phyloP scores from a whole-genome alignment of 257 asterid genomes.

The Craterostigma plantagineum region DNA sequence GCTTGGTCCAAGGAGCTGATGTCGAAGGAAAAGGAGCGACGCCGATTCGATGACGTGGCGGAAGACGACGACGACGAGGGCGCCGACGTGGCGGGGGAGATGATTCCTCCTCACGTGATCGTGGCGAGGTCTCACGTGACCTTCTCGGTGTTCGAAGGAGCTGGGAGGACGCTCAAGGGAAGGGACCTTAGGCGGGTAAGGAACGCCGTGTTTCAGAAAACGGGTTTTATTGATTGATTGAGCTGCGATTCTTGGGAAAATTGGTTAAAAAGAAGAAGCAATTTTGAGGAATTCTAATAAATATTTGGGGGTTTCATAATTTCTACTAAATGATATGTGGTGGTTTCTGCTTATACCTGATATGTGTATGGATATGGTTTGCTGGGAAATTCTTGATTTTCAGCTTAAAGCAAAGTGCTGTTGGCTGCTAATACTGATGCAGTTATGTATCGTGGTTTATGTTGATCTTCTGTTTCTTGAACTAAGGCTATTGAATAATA shows the following conservation, averaged over 20 bases:
- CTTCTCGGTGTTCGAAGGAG: conserved; percentile 83
- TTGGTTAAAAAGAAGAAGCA: no score
- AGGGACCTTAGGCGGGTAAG: conserved; percentile 69
- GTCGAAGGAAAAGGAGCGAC: conserved; percentile 20
- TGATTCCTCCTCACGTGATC: conserved; percentile 93
- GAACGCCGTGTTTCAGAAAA: conserved; percentile 73
- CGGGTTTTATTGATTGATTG: conserved; percentile 87
- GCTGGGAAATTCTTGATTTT: no score
- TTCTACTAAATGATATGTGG: no score
- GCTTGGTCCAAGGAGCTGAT: conserved; percentile 31
- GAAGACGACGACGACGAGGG: conserved; percentile 10
- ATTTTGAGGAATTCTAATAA: no score
- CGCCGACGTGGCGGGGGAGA: conserved; percentile 25
- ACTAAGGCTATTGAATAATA: no score
- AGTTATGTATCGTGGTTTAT: no score
- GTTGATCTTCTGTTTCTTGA: no score
- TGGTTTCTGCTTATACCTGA: no score
- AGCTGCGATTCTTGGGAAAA: not conserved
- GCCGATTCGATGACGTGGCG: conserved; percentile 22
- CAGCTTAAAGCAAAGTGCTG: no score
- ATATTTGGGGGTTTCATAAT: no score
- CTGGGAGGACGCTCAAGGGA: conserved; percentile 79
- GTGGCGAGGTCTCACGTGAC: conserved; percentile 82
- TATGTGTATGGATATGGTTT: no score
- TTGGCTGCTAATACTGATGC: no score